Evolutionary conservation across 164 flowering plant genomes (phyloP).

Genomic region (Magnolia changhungtana): DNA sequence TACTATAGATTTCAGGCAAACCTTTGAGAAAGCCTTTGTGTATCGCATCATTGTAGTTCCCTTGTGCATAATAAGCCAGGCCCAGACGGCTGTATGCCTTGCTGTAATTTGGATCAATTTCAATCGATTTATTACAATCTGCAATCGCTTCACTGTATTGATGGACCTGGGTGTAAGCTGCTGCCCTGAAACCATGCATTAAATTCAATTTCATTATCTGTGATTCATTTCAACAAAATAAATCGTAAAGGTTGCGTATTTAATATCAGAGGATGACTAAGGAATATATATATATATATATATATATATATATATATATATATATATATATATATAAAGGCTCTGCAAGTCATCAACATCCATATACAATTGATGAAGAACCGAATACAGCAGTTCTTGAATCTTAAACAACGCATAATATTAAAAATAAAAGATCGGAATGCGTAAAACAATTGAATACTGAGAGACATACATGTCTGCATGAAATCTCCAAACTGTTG

Average conservation of each 20-base stretch:
- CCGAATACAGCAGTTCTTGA: neutral
- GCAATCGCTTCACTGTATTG: slow-evolving; percentile 62
- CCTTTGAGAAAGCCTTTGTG: slow-evolving; percentile 77
- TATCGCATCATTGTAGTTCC: slow-evolving; percentile 78
- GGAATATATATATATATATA: no score
- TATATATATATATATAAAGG: no score
- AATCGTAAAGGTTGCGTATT: neutral
- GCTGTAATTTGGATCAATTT: slow-evolving; percentile 75
- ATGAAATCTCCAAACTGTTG: neutral
- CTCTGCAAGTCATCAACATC: no score
- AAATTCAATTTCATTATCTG: neutral
- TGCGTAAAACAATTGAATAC: neutral
- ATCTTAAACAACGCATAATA: neutral
- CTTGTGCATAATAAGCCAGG: slow-evolving; percentile 82
- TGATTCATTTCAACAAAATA: neutral
- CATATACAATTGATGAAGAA: no score
- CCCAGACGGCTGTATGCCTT: slow-evolving; percentile 97
- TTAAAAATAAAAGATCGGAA: neutral
- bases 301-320: no score
- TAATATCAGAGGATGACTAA: neutral
- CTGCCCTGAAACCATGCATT: slow-evolving; percentile 63
- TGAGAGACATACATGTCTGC: neutral
- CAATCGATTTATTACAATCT: slow-evolving; percentile 70
- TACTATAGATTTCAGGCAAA: slow-evolving; percentile 22
- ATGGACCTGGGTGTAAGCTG: slow-evolving; percentile 81